Base-by-base conservation (phyloP, 495 filamentous ascomycete species). In the Daldinia vernicosa region DNA sequence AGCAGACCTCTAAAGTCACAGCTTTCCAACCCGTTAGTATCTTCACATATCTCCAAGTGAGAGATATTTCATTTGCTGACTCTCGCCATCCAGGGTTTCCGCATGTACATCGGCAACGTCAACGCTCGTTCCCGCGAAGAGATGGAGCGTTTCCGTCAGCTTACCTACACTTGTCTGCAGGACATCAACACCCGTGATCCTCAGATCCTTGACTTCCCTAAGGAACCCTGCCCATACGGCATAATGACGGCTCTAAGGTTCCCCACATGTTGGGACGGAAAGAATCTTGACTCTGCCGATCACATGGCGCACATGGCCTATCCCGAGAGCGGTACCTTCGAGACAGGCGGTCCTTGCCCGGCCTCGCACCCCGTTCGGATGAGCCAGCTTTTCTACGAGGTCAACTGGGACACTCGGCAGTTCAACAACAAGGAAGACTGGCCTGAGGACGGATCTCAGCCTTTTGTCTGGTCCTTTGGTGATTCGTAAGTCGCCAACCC, bases 391-490 rank as follows among this genome's bases (percentile, higher is more conserved):
- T 57, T 57, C 19, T 57, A 57, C 30, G 54, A 57, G 32, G 54
- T 57, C 9, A 78, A 78, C 54, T 79, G 77, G 77, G 74, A 80
- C 65, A 76, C 77, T 2, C 64, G 70, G 15, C 52, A 66, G 45
- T 79, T 79, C 59, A 74, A 78, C 61, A 72, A 78, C 66, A 74
- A 71, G 43, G 67, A 43, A 51, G 52, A 75, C 43, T 79, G 77
- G 77, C 78, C 77, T 43, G 60, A 69, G 40, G 74, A 77, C 60
- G 74, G 74, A 52, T 69, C 64, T 19, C 70, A 79, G 54, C 78
- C 77, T 26, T 80, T 80, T 65, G 76, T 79, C 9, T 80, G 76
- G 71, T 67, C 56, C 56, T 78, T 78, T 58, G 76, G 75, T 66
- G 60, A 78, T 40, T 33, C 17, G 62, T 65, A 37, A 50, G 71